phyloP scores from a whole-genome alignment of 31 red algal species.

The Odonthalia washingtoniensis region DNA sequence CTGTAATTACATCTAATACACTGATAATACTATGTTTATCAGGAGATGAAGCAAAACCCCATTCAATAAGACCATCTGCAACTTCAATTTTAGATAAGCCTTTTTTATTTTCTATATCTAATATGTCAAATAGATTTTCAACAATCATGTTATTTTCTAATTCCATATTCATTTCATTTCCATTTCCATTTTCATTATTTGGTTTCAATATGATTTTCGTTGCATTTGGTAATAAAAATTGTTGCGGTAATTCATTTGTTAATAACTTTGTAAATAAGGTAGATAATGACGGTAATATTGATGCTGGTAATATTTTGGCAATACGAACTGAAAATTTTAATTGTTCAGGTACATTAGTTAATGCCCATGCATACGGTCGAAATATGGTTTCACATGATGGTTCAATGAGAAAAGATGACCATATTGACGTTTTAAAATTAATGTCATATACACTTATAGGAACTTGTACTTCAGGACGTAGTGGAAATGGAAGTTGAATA shows the following conservation, averaged over 20 bases:
- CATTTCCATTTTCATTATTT: constrained; percentile 48
- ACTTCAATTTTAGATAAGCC: constrained; percentile 44
- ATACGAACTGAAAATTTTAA: constrained; percentile 53
- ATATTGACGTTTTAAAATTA: constrained; percentile 59
- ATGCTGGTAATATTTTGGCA: constrained; percentile 54
- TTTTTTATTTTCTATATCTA: constrained; percentile 66
- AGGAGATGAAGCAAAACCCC: constrained; percentile 63
- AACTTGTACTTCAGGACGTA: constrained; percentile 12
- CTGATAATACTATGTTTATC: constrained; percentile 51
- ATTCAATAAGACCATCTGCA: constrained; percentile 62
- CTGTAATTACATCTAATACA: constrained; percentile 42
- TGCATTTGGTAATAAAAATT: constrained; percentile 71
- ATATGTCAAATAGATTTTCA: constrained; percentile 42
- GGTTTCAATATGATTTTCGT: constrained; percentile 29
- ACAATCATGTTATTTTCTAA: background rate
- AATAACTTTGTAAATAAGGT: constrained; percentile 52
- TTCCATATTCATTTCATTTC: constrained; percentile 11
- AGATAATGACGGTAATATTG: constrained; percentile 59
- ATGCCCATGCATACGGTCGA: constrained; percentile 60
- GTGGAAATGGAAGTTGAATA: constrained; percentile 28
- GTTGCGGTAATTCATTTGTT: constrained; percentile 56
- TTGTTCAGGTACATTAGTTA: constrained; percentile 50
- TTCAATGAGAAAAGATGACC: constrained; percentile 59
- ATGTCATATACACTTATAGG: constrained; percentile 55
- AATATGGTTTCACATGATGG: constrained; percentile 61